phyloP scores from a whole-genome alignment of 768 basidiomycete genomes.

The Suillus tomentosus region DNA sequence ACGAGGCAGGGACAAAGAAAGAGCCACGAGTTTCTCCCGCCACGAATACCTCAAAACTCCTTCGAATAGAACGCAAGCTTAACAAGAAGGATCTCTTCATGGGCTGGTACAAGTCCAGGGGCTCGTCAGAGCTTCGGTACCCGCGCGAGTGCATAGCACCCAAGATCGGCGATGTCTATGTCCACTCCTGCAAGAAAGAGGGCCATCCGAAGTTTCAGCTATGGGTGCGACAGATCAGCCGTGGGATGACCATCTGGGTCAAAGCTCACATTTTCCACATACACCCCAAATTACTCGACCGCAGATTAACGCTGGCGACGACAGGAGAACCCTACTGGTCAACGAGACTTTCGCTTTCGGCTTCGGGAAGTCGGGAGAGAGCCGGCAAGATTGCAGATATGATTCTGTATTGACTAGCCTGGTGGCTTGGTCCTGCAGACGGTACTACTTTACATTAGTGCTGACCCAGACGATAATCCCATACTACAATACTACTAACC shows the following conservation, averaged over 20 bases:
- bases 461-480: not conserved
- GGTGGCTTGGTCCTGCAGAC: not conserved
- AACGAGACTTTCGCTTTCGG: slow-evolving; percentile 2
- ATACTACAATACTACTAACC: not conserved
- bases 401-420: slow-evolving; percentile 1
- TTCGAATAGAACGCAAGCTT: slow-evolving; percentile 10
- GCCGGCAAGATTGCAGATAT: slow-evolving; percentile 1
- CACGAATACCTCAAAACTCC: slow-evolving; percentile 1
- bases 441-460: not conserved
- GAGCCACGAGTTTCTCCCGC: not conserved
- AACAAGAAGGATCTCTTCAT: slow-evolving; percentile 3
- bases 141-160: slow-evolving; percentile 7
- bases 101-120: slow-evolving; percentile 8
- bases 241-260: slow-evolving; percentile 11
- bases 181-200: slow-evolving; percentile 6
- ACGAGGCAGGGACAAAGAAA: not conserved
- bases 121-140: slow-evolving; percentile 4
- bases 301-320: not conserved
- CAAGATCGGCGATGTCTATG: slow-evolving; percentile 7
- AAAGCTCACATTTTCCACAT: slow-evolving; percentile 9
- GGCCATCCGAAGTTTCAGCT: slow-evolving; percentile 3
- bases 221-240: slow-evolving; percentile 7
- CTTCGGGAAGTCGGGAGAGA: slow-evolving; percentile 2
- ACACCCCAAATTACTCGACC: slow-evolving; percentile 1
- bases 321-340: slow-evolving; percentile 4